Conservation (phyloP, 305 asterid species). For the Fraxinus albicans region DNA sequence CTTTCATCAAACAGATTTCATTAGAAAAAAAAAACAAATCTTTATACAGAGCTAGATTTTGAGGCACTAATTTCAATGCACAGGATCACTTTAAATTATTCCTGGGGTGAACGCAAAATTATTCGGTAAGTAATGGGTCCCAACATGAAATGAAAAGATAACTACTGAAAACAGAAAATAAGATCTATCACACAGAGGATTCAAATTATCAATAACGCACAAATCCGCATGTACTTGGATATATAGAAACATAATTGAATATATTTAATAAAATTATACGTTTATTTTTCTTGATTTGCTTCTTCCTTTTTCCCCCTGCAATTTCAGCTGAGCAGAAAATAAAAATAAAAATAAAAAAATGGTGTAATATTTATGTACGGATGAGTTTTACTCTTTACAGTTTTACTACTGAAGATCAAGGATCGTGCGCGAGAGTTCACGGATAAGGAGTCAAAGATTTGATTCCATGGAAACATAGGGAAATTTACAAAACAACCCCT, state of each 20-base stretch:
- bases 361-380: not conserved
- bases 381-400: not conserved
- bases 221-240: not conserved
- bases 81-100: constrained; percentile 28
- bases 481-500: not conserved
- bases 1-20: constrained; percentile 15
- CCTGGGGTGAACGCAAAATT: constrained; percentile 21
- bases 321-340: not conserved
- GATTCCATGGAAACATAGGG: not conserved
- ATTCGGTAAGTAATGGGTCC: not conserved
- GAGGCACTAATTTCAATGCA: constrained; percentile 32
- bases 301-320: not conserved
- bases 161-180: not conserved
- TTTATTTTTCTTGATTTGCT: not conserved
- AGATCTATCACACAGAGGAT: not conserved
- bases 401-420: not conserved
- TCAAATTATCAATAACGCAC: not conserved
- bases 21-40: not conserved
- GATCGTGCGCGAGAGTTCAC: not conserved
- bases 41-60: constrained; percentile 22
- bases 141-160: not conserved
- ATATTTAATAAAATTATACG: not conserved
- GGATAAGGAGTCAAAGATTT: not conserved
- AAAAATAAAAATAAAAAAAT: not conserved
- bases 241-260: not conserved